Conservation (phyloP, 768 basidiomycete genomes). For the Sporobolomyces phaffii region DNA sequence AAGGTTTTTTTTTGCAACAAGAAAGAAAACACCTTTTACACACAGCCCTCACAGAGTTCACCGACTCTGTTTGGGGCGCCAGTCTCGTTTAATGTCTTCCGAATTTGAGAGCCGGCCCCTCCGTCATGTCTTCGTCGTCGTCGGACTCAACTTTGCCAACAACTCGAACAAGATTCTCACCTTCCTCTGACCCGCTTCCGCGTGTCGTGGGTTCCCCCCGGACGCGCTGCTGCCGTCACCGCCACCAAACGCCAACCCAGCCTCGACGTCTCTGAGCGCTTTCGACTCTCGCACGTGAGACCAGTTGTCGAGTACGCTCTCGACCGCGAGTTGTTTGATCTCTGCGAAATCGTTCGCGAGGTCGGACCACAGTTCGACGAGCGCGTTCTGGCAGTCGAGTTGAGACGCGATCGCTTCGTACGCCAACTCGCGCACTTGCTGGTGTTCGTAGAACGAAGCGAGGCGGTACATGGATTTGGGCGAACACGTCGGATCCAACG, state of each 20-base stretch:
- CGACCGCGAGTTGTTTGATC: not conserved
- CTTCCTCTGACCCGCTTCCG: too few relatives aligned
- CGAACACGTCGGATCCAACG: not conserved
- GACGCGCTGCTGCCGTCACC: not conserved
- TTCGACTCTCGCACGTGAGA: not conserved
- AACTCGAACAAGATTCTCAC: not conserved
- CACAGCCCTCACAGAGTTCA: too few relatives aligned
- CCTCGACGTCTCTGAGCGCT: not conserved
- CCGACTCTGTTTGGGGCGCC: too few relatives aligned
- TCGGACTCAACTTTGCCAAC: not conserved
- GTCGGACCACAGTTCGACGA: not conserved
- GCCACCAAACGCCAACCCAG: too few relatives aligned
- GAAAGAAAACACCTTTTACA: too few relatives aligned
- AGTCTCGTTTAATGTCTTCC: too few relatives aligned
- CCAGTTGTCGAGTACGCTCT: slow-evolving; percentile 5
- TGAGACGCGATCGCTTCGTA: not conserved
- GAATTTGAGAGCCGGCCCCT: too few relatives aligned
- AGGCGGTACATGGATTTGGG: slow-evolving; percentile 6
- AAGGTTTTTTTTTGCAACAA: too few relatives aligned
- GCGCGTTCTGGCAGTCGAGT: not conserved
- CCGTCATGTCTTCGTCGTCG: too few relatives aligned
- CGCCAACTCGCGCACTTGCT: not conserved
- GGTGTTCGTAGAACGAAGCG: not conserved
- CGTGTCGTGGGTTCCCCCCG: too few relatives aligned
- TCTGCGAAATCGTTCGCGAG: not conserved